Percentiles rank a stretch among this genome's conserved stretches.
Conservation (phyloP, 2,329 filamentous ascomycete genomes). For the Cordyceps cicadae region DNA sequence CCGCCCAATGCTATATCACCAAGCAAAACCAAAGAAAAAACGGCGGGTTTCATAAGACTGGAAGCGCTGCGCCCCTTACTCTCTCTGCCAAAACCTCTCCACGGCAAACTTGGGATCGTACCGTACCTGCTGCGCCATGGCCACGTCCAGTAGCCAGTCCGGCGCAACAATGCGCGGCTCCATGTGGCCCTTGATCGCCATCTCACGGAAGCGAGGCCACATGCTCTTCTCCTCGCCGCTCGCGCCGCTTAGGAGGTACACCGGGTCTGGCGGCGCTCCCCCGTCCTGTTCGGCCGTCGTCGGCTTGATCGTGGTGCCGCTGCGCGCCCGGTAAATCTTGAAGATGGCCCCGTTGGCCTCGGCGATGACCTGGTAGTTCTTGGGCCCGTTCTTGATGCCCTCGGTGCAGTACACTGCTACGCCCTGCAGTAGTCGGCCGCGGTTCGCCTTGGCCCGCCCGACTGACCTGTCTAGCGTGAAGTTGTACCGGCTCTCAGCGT, state of each 20-base stretch:
- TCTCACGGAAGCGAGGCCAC: slow-evolving; percentile 71
- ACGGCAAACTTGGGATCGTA: slow-evolving; percentile 56
- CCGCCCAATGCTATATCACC: background rate
- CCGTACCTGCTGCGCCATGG: slow-evolving; percentile 77
- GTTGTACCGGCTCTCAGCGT: slow-evolving; percentile 62
- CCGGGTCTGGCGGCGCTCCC: slow-evolving; percentile 55
- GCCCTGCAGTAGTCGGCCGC: slow-evolving; percentile 64
- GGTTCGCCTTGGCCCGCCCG: slow-evolving; percentile 64
- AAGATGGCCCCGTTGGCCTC: slow-evolving; percentile 83
- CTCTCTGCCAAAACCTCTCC: slow-evolving; percentile 32
- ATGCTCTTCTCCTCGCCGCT: slow-evolving; percentile 60
- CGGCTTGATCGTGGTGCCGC: slow-evolving; percentile 58
- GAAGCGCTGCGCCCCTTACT: background rate
- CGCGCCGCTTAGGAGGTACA: slow-evolving; percentile 73
- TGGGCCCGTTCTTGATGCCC: slow-evolving; percentile 68
- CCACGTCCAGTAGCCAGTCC: slow-evolving; percentile 85
- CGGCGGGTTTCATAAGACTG: background rate
- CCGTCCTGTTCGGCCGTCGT: slow-evolving; percentile 57
- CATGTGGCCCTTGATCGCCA: slow-evolving; percentile 72
- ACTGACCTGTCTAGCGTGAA: slow-evolving; percentile 63
- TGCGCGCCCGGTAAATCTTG: slow-evolving; percentile 65
- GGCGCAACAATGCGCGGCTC: slow-evolving; percentile 70
- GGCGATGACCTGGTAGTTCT: slow-evolving; percentile 79
- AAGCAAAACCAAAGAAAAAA: background rate
- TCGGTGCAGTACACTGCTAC: slow-evolving; percentile 80